Percentiles rank a stretch among this genome's conserved stretches.
Conservation (phyloP, 768 basidiomycete species). For the Hydnomerulius pinastri region DNA sequence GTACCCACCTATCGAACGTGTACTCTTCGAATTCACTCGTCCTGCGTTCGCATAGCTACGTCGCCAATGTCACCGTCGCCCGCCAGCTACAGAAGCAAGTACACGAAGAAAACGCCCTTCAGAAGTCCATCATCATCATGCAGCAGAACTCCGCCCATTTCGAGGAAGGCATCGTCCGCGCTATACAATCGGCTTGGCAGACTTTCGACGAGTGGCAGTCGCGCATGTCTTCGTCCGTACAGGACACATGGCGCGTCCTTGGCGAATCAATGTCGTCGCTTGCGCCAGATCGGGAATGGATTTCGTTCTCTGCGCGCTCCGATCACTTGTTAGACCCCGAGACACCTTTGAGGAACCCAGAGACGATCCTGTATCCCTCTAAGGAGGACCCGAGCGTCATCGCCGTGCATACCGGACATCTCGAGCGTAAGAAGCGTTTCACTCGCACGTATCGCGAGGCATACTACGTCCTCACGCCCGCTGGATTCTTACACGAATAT, state of each 20-base stretch:
- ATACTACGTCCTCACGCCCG: constrained; percentile 91
- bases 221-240: constrained; percentile 72
- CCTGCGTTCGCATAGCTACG: constrained; percentile 50
- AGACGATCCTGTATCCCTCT: constrained; percentile 79
- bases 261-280: constrained; percentile 76
- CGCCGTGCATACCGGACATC: constrained; percentile 83
- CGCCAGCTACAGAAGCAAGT: constrained; percentile 90
- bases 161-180: constrained; percentile 93
- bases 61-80: constrained; percentile 69
- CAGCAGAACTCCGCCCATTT: constrained; percentile 97
- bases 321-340: constrained; percentile 98
- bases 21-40: not conserved
- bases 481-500: constrained; percentile 96
- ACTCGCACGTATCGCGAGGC: constrained; percentile 83
- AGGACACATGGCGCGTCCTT: constrained; percentile 73
- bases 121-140: constrained; percentile 97
- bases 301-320: constrained; percentile 87
- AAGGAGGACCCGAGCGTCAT: constrained; percentile 88
- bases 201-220: constrained; percentile 95
- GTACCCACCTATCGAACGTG: too few relatives aligned
- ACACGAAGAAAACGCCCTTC: constrained; percentile 95
- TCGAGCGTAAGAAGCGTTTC: constrained; percentile 96
- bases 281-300: constrained; percentile 91
- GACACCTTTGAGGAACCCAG: constrained; percentile 84
- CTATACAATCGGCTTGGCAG: constrained; percentile 95